Evolutionary conservation across 2,329 filamentous ascomycete genomes (phyloP), one percentile per base, ranked within the genome.

Genomic region (Bipolaris gigantea): DNA sequence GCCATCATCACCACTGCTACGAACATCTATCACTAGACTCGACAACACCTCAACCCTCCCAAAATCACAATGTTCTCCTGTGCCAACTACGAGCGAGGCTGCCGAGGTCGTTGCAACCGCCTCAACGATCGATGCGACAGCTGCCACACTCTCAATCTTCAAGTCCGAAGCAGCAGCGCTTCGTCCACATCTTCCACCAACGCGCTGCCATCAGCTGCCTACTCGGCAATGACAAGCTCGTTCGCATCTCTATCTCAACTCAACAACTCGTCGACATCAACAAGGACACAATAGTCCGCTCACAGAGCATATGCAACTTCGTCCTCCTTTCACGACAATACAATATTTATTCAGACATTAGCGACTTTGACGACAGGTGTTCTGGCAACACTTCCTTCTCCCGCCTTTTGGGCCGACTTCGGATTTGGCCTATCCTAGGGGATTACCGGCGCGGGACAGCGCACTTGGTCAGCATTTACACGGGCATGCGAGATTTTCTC

Each of bases 41-140:
- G 19, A 21, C 27, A 43, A 38, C 5, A n/a, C 44, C 42, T 46
- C 27, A 43, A 33, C 51, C 40, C 23, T 33, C 10, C 15, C 18
- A 60, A 45, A 44, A 46, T 40, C 67, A 72, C 46, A 53, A 76
- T 76, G 74, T 76, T 75, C 73, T 76, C 74, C 39, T 76, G 74
- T 62, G 69, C 71, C 68, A 76, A 76, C 70, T 76, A 76, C 71
- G 74, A 76, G 58, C 73, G 74, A 27, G 74, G 74, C 62, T 76
- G 74, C 72, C 72, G 74, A 41, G 74, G 74, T 49, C 74, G 74
- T 52, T 75, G 71, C 72, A 76, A 76, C 57, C 48, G 57, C 40
- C 61, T 66, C 48, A 65, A 66, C 50, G 73, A 69, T 48, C 73
- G 73, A 32, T 76, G 74, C 58, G 65, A 70, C 15, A 71, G 63